Base-by-base conservation (phyloP, 768 basidiomycete genomes). In the Calocybe cyanea region DNA sequence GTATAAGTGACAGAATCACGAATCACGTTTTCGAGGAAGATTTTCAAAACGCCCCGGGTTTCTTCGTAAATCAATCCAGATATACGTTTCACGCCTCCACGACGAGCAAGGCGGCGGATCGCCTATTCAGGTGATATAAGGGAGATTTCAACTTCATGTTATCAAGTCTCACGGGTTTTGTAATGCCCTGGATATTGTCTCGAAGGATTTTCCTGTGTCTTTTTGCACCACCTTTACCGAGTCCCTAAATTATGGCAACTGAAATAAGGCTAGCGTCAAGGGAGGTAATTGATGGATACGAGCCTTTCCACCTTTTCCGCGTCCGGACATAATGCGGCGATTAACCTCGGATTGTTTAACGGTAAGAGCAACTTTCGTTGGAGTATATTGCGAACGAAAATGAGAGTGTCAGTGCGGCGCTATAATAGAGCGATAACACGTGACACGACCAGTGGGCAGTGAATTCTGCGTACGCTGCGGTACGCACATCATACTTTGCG, bases 41-140 rank as follows among this genome's bases (percentile, higher is more conserved):
- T 79, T 75, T 86, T 88, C 65, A 87, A 76, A 43, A 87, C 85
- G 69, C 83, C 83, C 59, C 85, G 83, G 43, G 85, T 88, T 72
- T 88, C 85, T 59, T 87, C 85, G 71, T 88, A 86, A 67, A 86
- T 84, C 57, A 85, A 72, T 49, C 81, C 80, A 38, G 77, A 80
- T 59, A 83, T 81, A 78, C 80, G 80, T 73, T 88, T 88, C 61
- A 88, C 85, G 75, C 85, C 85, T 63, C 86, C 86, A 76, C 85
- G 81, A 63, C 86, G 83, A 49, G 86, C 86, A 57, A 88, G 82
- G 78, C 86, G 83, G 68, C 82, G 81, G 66, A 87, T 74, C 63
- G 77, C 84, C 57, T 83, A 80, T n/a, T n/a, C n/a, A n/a, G 81
- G 80, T 59, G 79, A 64, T 38, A 70, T 68, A 63, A 43, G 2